Conservation (phyloP, 1,139 yeast genomes). For the Sugiyamaella paludigena region DNA sequence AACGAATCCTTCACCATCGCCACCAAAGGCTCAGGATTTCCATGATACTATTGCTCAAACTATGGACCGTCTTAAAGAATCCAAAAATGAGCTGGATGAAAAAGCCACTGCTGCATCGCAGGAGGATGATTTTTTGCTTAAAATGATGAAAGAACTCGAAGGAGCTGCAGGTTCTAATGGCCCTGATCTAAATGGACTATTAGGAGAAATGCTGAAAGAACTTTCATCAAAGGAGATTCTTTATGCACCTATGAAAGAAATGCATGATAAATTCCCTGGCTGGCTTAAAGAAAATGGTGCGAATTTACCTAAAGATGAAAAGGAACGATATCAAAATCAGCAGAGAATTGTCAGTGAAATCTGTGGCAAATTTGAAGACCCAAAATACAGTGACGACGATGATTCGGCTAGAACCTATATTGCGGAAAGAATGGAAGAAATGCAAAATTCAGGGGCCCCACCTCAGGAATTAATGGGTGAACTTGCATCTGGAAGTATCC, state of each 20-base stretch:
- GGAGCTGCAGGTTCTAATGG: constrained; percentile 41
- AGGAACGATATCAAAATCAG: constrained; percentile 37
- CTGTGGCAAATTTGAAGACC: constrained; percentile 55
- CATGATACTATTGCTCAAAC: constrained; percentile 80
- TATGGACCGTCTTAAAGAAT: constrained; percentile 62
- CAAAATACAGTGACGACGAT: constrained; percentile 54
- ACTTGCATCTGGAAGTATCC: constrained; percentile 51
- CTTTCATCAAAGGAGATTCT: constrained; percentile 82
- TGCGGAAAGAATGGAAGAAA: constrained; percentile 54
- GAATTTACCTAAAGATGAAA: constrained; percentile 34
- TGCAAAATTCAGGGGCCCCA: constrained; percentile 71
- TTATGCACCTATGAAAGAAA: constrained; percentile 84
- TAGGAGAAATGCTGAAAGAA: constrained; percentile 78
- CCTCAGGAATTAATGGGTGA: constrained; percentile 79
- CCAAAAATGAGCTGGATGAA: constrained; percentile 57
- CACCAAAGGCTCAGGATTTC: constrained; percentile 46
- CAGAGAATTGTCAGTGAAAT: constrained; percentile 45
- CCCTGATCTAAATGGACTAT: constrained; percentile 57
- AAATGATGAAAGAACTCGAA: constrained; percentile 60
- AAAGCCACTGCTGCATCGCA: constrained; percentile 49
- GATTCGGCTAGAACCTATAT: constrained; percentile 51
- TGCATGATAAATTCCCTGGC: constrained; percentile 61
- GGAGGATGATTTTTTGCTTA: constrained; percentile 37
- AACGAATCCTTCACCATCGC: constrained; percentile 18
- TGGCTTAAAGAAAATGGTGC: constrained; percentile 55